phyloP scores from a whole-genome alignment of 495 filamentous ascomycete species.

The Hypoxylon rickii region DNA sequence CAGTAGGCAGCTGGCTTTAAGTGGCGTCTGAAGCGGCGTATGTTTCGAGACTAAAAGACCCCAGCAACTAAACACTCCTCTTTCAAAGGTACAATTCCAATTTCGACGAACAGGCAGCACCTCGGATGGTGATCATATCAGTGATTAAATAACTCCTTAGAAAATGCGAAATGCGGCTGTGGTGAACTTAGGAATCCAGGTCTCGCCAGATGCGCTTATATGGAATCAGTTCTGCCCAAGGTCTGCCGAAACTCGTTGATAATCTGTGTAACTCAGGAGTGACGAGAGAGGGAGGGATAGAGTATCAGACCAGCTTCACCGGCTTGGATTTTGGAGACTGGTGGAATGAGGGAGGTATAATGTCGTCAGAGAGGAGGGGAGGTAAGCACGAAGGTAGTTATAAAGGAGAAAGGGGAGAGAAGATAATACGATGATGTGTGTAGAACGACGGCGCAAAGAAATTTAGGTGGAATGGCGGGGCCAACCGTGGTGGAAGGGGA shows the following conservation, averaged over 20 bases:
- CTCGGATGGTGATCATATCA: conserved; percentile 21
- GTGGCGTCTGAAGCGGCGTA: conserved; percentile 14
- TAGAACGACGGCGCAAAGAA: conserved; percentile 33
- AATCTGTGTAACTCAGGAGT: conserved; percentile 2
- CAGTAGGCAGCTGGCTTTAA: conserved; percentile 9
- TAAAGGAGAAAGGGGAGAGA: neutral
- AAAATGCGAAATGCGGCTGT: conserved; percentile 3
- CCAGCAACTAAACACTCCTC: conserved; percentile 5
- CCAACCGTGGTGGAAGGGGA: conserved; percentile 35
- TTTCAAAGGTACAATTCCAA: conserved; percentile 13
- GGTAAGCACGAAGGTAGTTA: neutral
- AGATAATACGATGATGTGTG: too few relatives aligned
- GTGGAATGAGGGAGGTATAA: neutral
- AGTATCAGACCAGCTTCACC: neutral
- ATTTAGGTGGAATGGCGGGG: conserved; percentile 37
- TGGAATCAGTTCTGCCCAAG: conserved; percentile 5
- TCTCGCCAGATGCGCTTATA: conserved; percentile 10
- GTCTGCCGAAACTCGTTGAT: neutral
- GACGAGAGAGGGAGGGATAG: neutral
- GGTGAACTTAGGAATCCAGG: conserved; percentile 4
- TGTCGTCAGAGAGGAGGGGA: neutral
- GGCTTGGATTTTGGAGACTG: conserved; percentile 16
- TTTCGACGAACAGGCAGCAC: conserved; percentile 9
- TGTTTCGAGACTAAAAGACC: conserved; percentile 18
- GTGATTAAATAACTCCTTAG: neutral